A percentile compares a stretch with the other conserved stretches of the same genome.
phyloP scores from a whole-genome alignment of 139 green algal genomes.

The Closterium sp. region DNA sequence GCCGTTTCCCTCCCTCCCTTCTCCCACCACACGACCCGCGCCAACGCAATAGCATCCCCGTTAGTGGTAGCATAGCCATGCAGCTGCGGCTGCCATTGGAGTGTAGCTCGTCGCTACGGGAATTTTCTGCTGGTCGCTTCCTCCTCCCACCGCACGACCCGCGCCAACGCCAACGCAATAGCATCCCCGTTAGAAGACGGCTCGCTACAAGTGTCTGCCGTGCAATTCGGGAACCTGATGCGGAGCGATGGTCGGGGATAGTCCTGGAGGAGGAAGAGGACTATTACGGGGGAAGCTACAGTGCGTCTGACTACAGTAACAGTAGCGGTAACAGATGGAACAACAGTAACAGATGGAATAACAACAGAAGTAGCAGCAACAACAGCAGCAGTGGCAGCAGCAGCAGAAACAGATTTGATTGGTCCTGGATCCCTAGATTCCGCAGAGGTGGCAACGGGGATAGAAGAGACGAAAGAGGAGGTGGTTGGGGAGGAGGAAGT shows the following conservation, averaged over 20 bases:
- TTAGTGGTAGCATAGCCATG: too few species aligned
- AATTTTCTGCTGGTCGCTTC: too few species aligned
- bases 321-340: not conserved
- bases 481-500: not conserved
- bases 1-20: too few species aligned
- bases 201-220: not conserved
- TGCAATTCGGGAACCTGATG: not conserved
- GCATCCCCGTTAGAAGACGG: not conserved
- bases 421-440: not conserved
- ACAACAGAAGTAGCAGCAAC: not conserved
- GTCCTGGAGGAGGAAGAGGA: not conserved
- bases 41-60: too few species aligned
- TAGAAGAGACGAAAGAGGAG: not conserved
- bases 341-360: not conserved
- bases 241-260: not conserved
- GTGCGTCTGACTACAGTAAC: not conserved
- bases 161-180: not conserved
- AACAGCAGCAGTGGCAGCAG: not conserved
- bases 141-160: too few species aligned
- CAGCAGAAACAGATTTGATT: not conserved
- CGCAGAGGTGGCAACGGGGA: not conserved
- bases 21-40: too few species aligned
- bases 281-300: not conserved
- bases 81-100: too few species aligned
- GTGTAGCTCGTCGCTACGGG: too few species aligned